Base-by-base conservation (phyloP, 441 rosid species). In the Euphorbia celastroides region DNA sequence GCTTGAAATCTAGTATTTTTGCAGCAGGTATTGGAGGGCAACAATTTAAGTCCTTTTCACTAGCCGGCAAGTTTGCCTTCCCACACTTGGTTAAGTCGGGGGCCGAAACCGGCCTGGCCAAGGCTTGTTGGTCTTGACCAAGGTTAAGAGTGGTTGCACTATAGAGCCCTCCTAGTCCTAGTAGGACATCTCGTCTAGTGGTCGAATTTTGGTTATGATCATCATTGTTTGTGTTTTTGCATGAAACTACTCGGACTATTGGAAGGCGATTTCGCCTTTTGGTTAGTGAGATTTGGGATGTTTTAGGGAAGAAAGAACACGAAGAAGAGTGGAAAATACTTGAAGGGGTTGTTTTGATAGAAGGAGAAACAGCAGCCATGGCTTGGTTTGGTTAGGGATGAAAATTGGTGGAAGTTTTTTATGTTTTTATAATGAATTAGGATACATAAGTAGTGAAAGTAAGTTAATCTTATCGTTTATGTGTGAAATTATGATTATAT, bases 1-100 rank as follows among this genome's bases (percentile, higher is more conserved):
- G 78, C 64, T 77, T 77, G 74, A 84, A 86, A 71, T 86, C 84
- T 2, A 75, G 0, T 72, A 81, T 74, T 7, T 65, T 74, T 2
- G 77, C 48, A 38, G 89, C 56, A 0, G 68, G 30, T 1, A 34
- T 9, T 34, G 89, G 87, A 14, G 89, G 92, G 78, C 87, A 86
- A 66, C 92, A 86, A 58, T 83, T 81, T n/a, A 62, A 64, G 34
- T 74, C 70, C 11, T 44, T 48, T 23, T 60, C 80, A 3, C 82
- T 70, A 0, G 62, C 7, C 0, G 92, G 88, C 6, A 64, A 67
- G 19, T 82, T 81, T 3, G 87, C 76, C 27, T 25, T 50, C 70
- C 82, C 71, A 6, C 88, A 86, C 48, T 67, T 66, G 71, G 73
- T 28, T 1, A 77, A 0, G 54, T 83, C 86, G 0, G 84, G 84